phyloP scores from a whole-genome alignment of 805 yeast species.

The Myxozyma sirexii region DNA sequence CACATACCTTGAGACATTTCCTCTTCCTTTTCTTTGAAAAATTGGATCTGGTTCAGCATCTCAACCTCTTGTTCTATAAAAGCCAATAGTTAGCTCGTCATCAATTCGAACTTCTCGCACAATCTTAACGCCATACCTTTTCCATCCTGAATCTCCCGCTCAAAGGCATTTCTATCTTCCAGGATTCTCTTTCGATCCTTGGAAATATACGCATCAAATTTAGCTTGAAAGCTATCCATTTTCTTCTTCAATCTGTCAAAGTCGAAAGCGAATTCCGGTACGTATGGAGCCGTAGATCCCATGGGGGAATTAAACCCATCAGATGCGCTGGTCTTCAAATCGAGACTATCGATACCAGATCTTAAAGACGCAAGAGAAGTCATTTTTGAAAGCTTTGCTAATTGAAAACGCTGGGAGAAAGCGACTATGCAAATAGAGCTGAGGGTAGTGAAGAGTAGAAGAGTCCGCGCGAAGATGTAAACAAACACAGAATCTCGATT shows the following conservation, averaged over 20 bases:
- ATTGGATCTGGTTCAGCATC: slow-evolving; percentile 43
- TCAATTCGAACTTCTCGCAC: background rate
- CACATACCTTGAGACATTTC: slow-evolving; percentile 28
- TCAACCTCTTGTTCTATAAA: slow-evolving; percentile 36
- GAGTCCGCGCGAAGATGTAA: slow-evolving; percentile 5
- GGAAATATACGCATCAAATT: slow-evolving; percentile 45
- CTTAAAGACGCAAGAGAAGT: slow-evolving; percentile 11
- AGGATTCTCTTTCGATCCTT: slow-evolving; percentile 41
- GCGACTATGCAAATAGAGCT: background rate
- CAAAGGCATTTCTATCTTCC: slow-evolving; percentile 33
- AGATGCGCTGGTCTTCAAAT: background rate
- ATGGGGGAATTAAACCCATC: slow-evolving; percentile 6
- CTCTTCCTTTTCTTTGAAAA: slow-evolving; percentile 26
- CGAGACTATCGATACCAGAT: slow-evolving; percentile 14
- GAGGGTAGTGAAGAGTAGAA: background rate
- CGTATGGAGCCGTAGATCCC: slow-evolving; percentile 10
- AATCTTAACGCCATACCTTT: slow-evolving; percentile 22
- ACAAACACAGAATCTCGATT: background rate
- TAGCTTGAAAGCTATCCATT: slow-evolving; percentile 47
- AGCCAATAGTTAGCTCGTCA: background rate
- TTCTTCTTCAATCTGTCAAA: slow-evolving; percentile 46
- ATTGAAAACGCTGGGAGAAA: background rate
- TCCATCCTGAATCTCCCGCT: slow-evolving; percentile 28
- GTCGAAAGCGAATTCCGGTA: slow-evolving; percentile 37
- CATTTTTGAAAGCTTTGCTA: background rate